Conservation (phyloP, 164 flowering plant genomes). For the Vitis riparia region DNA sequence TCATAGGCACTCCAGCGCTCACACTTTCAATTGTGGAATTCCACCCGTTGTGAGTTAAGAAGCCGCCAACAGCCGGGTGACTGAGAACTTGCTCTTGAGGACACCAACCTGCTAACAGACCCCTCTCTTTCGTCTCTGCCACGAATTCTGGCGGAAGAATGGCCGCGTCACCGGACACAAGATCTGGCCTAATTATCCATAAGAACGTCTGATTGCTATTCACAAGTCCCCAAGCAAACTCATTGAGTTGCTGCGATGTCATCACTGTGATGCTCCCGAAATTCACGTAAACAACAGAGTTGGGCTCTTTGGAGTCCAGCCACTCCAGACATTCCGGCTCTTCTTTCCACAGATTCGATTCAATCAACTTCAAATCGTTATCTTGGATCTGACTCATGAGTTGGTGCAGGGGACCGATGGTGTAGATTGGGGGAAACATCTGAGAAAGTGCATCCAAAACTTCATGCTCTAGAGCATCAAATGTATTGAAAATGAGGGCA, state of each 20-base stretch:
- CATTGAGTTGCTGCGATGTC: conserved; percentile 32
- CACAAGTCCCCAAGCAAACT: conserved; percentile 62
- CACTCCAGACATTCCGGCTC: conserved; percentile 42
- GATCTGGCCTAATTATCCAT: conserved; percentile 57
- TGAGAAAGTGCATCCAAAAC: conserved; percentile 22
- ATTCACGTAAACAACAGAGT: conserved; percentile 49
- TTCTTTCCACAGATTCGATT: conserved; percentile 51
- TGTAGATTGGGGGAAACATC: conserved; percentile 22
- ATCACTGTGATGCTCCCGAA: conserved; percentile 53
- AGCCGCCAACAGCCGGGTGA: conserved; percentile 13
- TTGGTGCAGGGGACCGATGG: conserved; percentile 43
- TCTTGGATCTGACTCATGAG: conserved; percentile 14
- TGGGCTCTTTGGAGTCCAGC: conserved; percentile 39
- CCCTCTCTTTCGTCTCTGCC: conserved; percentile 1
- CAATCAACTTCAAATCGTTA: conserved; percentile 6
- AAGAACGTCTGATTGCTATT: conserved; percentile 36
- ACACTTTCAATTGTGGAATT: conserved; percentile 14
- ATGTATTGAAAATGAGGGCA: conserved; percentile 41
- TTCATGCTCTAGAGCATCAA: conserved; percentile 30
- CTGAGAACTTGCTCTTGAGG: conserved; percentile 14
- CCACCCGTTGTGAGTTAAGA: conserved; percentile 16
- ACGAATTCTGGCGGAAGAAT: conserved; percentile 32
- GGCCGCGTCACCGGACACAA: conserved; percentile 40
- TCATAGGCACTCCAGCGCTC: conserved; percentile 11
- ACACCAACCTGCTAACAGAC: conserved; percentile 9